phyloP scores from a whole-genome alignment of 2,329 filamentous ascomycete species.

The Penicillium expansum region DNA sequence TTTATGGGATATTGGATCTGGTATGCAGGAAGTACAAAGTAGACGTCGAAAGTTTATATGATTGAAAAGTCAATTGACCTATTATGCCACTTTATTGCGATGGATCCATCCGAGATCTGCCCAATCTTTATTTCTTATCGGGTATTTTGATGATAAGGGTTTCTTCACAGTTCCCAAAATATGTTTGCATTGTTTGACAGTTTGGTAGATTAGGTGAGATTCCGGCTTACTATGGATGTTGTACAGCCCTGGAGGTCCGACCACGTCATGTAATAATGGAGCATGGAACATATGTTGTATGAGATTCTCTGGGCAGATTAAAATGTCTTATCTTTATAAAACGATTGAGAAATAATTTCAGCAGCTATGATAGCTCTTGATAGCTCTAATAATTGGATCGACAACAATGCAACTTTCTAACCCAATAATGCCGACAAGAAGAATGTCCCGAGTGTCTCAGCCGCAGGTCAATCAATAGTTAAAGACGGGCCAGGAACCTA shows the following conservation, averaged over 20 bases:
- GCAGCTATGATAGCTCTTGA: neutral
- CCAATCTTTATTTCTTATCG: neutral
- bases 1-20: neutral
- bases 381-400: neutral
- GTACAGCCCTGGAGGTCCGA: slow-evolving; percentile 7
- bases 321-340: neutral
- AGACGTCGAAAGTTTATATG: neutral
- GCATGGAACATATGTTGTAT: neutral
- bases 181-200: slow-evolving; percentile 10
- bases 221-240: too few relatives aligned
- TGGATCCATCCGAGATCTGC: neutral
- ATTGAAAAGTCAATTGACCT: neutral
- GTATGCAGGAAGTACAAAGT: neutral
- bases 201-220: slow-evolving; percentile 1
- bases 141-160: neutral
- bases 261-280: slow-evolving; percentile 2
- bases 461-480: slow-evolving; percentile 17
- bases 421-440: neutral
- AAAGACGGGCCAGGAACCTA: slow-evolving; percentile 10
- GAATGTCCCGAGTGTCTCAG: slow-evolving; percentile 7
- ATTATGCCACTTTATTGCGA: neutral
- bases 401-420: neutral
- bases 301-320: neutral
- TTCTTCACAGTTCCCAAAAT: neutral
- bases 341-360: neutral